These are phyloP conservation scores for Vicia faba DNA, from an alignment of 306 rosid genomes.

Conservation along the genomic window DNA sequence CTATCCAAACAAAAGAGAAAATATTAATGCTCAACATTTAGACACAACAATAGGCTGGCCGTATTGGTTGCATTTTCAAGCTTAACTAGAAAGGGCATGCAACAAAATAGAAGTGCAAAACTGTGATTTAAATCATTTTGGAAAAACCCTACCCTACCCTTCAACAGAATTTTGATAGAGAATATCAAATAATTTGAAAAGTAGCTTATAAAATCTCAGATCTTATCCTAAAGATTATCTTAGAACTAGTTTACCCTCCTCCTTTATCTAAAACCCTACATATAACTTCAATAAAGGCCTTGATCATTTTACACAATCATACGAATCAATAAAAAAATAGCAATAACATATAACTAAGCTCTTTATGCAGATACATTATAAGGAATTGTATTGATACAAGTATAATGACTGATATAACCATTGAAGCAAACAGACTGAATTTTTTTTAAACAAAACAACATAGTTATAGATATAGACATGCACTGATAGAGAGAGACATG, in stretches of 20 bases:
- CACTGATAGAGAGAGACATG: background rate
- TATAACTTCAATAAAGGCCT: background rate
- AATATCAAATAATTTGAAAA: background rate
- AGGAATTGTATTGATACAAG: background rate
- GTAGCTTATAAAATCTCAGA: background rate
- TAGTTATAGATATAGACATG: background rate
- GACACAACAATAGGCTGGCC: constrained; percentile 2
- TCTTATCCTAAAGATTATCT: background rate
- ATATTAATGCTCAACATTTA: constrained; percentile 30
- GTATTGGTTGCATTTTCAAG: constrained; percentile 8
- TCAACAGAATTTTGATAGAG: background rate
- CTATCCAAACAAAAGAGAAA: constrained; percentile 46
- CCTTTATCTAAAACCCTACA: constrained; percentile 10
- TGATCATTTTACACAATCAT: background rate
- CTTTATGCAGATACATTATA: background rate
- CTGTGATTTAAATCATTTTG: constrained; percentile 12
- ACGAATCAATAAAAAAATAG: background rate
- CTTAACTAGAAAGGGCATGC: constrained; percentile 11
- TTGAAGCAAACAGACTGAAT: background rate
- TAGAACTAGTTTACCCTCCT: background rate
- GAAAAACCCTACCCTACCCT: constrained; percentile 5
- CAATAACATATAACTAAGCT: background rate
- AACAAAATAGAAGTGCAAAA: constrained; percentile 6
- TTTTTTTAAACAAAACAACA: background rate
- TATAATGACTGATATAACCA: background rate